phyloP scores from a whole-genome alignment of 495 filamentous ascomycete genomes.

The Neurospora tetrasperma region DNA sequence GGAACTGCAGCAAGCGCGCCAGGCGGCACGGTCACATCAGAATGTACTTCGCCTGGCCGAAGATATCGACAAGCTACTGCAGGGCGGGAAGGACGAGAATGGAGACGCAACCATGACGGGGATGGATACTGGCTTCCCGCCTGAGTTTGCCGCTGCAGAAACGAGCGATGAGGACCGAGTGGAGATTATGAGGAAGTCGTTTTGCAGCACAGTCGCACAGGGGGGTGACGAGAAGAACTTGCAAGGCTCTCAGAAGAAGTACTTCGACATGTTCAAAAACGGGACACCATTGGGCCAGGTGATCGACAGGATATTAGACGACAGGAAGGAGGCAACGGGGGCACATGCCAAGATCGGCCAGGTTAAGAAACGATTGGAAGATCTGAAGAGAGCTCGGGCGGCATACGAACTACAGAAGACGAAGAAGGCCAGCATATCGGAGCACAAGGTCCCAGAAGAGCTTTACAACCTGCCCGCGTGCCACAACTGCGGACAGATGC shows the following conservation, averaged over 20 bases:
- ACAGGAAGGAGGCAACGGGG: constrained; percentile 22
- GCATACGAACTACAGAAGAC: constrained; percentile 32
- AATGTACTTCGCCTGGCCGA: constrained; percentile 1
- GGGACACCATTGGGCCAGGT: constrained; percentile 26
- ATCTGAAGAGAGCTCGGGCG: constrained; percentile 32
- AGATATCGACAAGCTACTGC: constrained; percentile 19
- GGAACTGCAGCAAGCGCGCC: constrained; percentile 9
- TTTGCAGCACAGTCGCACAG: constrained; percentile 18
- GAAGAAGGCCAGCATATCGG: constrained; percentile 21
- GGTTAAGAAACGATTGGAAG: constrained; percentile 27
- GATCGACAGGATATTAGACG: constrained; percentile 26
- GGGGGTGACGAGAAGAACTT: constrained; percentile 10
- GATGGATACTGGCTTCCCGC: not conserved
- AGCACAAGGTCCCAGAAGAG: constrained; percentile 16
- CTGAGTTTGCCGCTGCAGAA: constrained; percentile 17
- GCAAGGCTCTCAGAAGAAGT: constrained; percentile 25
- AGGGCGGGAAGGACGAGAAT: not conserved
- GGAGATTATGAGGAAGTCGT: constrained; percentile 25
- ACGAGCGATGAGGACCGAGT: constrained; percentile 3
- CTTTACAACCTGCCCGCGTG: constrained; percentile 29
- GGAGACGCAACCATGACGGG: constrained; percentile 4
- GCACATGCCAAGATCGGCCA: constrained; percentile 26
- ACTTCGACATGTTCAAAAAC: constrained; percentile 29
- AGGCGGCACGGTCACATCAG: not conserved
- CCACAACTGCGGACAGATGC: constrained; percentile 24